Conservation (phyloP, 352 stramenopile species). For the Phytopythium chamaehyphon region DNA sequence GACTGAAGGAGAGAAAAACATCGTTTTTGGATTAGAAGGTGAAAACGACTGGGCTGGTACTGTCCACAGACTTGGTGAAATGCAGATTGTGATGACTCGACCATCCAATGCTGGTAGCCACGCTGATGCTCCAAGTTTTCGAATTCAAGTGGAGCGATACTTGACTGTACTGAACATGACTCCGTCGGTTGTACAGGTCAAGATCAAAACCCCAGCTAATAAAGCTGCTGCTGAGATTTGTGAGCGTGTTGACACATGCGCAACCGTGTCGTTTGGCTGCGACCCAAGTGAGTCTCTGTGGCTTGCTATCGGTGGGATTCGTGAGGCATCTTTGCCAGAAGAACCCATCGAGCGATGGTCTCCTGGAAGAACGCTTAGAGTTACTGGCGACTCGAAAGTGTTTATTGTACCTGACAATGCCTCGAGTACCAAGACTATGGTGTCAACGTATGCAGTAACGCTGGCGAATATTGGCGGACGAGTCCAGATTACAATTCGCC, state of each 20-base stretch:
- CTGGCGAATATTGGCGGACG: constrained; percentile 26
- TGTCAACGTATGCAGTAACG: constrained; percentile 28
- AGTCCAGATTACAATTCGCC: constrained; percentile 35
- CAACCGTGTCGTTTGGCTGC: background rate
- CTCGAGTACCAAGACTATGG: constrained; percentile 12
- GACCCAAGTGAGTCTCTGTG: constrained; percentile 14
- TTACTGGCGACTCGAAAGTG: constrained; percentile 30
- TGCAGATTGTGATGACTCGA: background rate
- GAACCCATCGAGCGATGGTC: constrained; percentile 19
- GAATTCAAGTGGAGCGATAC: constrained; percentile 2
- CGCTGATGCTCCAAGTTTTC: background rate
- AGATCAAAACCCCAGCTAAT: constrained; percentile 11
- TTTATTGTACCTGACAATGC: constrained; percentile 15
- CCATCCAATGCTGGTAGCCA: constrained; percentile 1
- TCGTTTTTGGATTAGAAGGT: background rate
- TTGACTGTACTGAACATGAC: constrained; percentile 32
- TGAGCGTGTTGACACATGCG: no score
- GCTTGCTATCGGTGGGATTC: constrained; percentile 18
- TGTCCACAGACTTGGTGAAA: background rate
- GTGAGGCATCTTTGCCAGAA: background rate
- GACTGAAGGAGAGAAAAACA: no score
- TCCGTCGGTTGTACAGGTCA: constrained; percentile 14
- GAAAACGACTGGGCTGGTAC: background rate
- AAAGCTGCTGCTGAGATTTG: no score
- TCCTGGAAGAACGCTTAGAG: constrained; percentile 19